These are phyloP conservation scores for Penicillium sp. DNA, from an alignment of 2,329 filamentous ascomycete species.

Conservation along the genomic window DNA sequence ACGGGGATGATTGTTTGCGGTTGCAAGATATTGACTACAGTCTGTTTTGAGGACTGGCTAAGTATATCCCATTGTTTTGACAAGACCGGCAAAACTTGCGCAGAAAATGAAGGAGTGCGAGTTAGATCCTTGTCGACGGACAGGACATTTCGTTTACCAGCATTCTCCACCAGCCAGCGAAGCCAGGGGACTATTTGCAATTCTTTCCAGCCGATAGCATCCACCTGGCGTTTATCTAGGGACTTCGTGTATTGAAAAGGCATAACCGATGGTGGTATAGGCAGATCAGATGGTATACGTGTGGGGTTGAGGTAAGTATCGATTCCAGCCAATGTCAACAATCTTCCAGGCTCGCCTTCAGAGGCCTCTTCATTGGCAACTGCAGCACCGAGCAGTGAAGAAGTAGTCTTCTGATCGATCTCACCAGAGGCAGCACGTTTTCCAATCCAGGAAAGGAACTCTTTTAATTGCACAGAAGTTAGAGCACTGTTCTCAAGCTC, in stretches of 20 bases:
- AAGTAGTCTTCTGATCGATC: constrained; percentile 64
- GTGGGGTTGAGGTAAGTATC: constrained; percentile 70
- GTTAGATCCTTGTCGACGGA: constrained; percentile 66
- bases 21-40: constrained; percentile 62
- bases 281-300: constrained; percentile 75
- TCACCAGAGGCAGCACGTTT: constrained; percentile 68
- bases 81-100: constrained; percentile 70
- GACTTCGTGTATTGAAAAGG: constrained; percentile 77
- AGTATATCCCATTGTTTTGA: constrained; percentile 91
- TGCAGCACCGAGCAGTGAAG: constrained; percentile 69
- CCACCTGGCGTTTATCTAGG: constrained; percentile 64
- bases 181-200: constrained; percentile 85
- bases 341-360: constrained; percentile 58
- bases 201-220: constrained; percentile 80
- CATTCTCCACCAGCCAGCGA: constrained; percentile 68
- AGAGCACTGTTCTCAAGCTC: constrained; percentile 81
- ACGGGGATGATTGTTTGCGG: constrained; percentile 78
- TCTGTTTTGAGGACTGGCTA: constrained; percentile 61
- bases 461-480: constrained; percentile 69
- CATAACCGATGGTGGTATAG: constrained; percentile 75
- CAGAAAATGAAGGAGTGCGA: constrained; percentile 67
- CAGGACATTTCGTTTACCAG: constrained; percentile 53
- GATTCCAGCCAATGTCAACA: constrained; percentile 75
- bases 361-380: constrained; percentile 55
- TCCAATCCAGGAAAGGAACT: constrained; percentile 81